Evolutionary conservation across 805 yeast species (phyloP), one percentile per base, ranked within the genome.

Genomic region (Saccharomycopsis capsularis): DNA sequence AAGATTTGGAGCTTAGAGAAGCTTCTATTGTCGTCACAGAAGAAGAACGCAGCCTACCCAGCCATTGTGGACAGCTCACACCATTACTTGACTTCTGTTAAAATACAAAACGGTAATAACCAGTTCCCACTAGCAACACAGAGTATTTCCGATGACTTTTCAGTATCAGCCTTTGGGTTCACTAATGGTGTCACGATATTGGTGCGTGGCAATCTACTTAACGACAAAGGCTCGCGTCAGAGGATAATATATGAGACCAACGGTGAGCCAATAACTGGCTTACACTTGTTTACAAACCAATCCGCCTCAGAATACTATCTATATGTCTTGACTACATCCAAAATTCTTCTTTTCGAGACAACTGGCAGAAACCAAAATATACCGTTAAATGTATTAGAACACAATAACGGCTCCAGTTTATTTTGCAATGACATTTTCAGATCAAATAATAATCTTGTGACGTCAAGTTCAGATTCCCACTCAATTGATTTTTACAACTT

Each of bases 171-270:
- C 0, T 66, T 86, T 41, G 96, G 96, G 0, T 86, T 79, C 57
- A 82, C 90, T 13, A 83, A 89, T 62, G 99, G 99, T 2, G 73
- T 79, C 19, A 88, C 90, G 2, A 68, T 90, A 2, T 67, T 90
- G 4, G 77, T 90, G 0, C 68, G 98, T 54, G 99, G 99, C 6
- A 98, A 93, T 63, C 63, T 93, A 29, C 56, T 87, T 4, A 78
- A 89, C 57, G 99, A 93, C 60, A 69, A 95, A 51, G 98, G 98
- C 0, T 80, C 95, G 7, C 77, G 93, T 55, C 98, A 91, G 59
- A 69, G 97, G 25, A 63, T 83, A 0, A 80, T 90, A 1, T 86
- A 81, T 60, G 86, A 83, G 51, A 76, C 81, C 45, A 64, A 66
- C 15, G 67, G 72, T 2, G 93, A 87, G 43, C 95, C 97, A 1